These are phyloP conservation scores for Penicillium hesseltinei DNA, from an alignment of 2,329 filamentous ascomycete genomes.

Conservation along the genomic window DNA sequence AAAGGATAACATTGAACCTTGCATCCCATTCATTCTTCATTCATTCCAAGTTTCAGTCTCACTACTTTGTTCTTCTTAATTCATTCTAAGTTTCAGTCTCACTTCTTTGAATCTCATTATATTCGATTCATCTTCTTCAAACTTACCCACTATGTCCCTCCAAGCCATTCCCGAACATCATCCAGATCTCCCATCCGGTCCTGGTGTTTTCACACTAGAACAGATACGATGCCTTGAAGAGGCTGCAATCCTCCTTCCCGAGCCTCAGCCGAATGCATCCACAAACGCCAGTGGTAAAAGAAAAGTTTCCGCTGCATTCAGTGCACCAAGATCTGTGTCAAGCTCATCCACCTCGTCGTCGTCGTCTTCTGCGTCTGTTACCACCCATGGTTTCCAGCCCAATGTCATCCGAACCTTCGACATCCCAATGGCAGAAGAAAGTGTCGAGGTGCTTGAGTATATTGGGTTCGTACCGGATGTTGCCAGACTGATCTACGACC, in stretches of 20 bases:
- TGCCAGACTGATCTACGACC: conserved; percentile 8
- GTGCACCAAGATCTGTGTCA: background rate
- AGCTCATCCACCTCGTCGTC: background rate
- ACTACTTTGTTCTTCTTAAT: background rate
- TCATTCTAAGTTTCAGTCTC: background rate
- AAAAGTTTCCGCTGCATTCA: background rate
- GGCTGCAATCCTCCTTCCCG: background rate
- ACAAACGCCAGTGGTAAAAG: background rate
- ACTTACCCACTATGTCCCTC: background rate
- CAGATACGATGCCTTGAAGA: background rate
- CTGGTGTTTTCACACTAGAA: background rate
- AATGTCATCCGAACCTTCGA: background rate
- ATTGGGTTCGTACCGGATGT: conserved; percentile 7
- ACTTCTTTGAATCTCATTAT: background rate
- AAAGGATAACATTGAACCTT: background rate
- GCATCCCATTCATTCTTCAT: background rate
- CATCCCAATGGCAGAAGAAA: conserved; percentile 3
- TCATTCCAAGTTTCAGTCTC: too few relatives aligned
- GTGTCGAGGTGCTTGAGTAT: conserved; percentile 9
- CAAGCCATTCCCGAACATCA: background rate
- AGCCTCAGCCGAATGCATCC: background rate
- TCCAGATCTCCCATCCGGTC: conserved; percentile 1
- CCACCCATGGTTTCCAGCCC: background rate
- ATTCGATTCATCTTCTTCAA: conserved; percentile 1
- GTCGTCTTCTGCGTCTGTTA: background rate